Conservation (phyloP, 2,329 filamentous ascomycete species). For the Penicillium sp. region DNA sequence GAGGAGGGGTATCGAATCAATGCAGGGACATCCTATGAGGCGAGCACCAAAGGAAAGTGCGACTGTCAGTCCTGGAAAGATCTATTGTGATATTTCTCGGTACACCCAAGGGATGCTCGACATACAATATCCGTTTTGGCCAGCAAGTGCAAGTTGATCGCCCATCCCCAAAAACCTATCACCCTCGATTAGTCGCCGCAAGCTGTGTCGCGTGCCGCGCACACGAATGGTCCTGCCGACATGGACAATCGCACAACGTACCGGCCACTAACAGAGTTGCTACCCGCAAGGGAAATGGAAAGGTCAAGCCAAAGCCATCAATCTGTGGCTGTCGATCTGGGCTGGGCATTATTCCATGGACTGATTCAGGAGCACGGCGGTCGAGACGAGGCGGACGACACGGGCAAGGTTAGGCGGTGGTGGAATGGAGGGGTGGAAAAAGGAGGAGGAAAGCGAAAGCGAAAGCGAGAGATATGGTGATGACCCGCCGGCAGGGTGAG, state of each 20-base stretch:
- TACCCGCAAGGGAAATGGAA: constrained; percentile 85
- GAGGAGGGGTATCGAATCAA: constrained; percentile 81
- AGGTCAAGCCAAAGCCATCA: constrained; percentile 78
- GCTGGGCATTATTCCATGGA: constrained; percentile 36
- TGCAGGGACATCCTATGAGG: constrained; percentile 63
- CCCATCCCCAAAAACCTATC: constrained; percentile 90
- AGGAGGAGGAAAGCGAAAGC: not conserved
- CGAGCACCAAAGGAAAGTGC: constrained; percentile 7
- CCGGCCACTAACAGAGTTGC: constrained; percentile 80
- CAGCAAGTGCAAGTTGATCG: constrained; percentile 82
- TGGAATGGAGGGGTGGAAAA: constrained; percentile 3
- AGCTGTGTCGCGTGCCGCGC: no score
- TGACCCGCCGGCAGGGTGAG: constrained; percentile 11
- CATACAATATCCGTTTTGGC: constrained; percentile 66
- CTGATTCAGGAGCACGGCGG: constrained; percentile 11
- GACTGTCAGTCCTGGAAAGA: not conserved
- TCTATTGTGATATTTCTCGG: not conserved
- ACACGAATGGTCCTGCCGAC: not conserved
- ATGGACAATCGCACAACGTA: constrained; percentile 38
- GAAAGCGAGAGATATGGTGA: constrained; percentile 4
- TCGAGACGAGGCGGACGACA: constrained; percentile 5
- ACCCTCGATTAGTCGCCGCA: constrained; percentile 6
- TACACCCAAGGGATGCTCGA: constrained; percentile 9
- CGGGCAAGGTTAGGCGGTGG: not conserved
- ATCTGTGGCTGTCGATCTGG: constrained; percentile 44